Evolutionary conservation across 2,329 filamentous ascomycete genomes (phyloP).

Genomic region (Penicillium vulpinum): DNA sequence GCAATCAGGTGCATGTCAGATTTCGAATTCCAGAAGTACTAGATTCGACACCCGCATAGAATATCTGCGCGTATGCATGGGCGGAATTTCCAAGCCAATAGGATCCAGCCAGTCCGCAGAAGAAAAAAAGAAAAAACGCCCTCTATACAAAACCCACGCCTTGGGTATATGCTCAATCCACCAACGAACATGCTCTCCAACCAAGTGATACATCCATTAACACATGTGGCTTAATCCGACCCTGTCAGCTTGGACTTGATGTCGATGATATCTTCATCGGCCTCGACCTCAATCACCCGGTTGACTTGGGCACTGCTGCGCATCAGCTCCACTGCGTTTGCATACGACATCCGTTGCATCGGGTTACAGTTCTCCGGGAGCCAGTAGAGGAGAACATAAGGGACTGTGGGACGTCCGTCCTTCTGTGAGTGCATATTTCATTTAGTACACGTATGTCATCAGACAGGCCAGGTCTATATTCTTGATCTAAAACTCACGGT

Average conservation of each 20-base stretch:
- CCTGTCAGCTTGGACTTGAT: conserved; percentile 66
- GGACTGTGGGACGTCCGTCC: conserved; percentile 80
- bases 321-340: conserved; percentile 93
- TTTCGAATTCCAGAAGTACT: neutral
- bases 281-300: conserved; percentile 80
- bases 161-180: conserved; percentile 3
- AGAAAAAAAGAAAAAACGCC: neutral
- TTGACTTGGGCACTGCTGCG: conserved; percentile 89
- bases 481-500: conserved; percentile 57
- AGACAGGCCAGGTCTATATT: neutral
- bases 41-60: neutral
- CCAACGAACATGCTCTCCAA: neutral
- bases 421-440: conserved; percentile 52
- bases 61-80: neutral
- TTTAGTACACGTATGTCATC: neutral
- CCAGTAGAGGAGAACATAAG: conserved; percentile 94
- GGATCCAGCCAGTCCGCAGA: conserved; percentile 1
- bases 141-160: conserved; percentile 3
- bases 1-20: neutral
- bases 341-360: conserved; percentile 89
- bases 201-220: neutral
- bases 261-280: conserved; percentile 76
- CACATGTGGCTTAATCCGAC: conserved; percentile 22
- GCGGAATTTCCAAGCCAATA: neutral
- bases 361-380: conserved; percentile 87